Percentiles rank a stretch among this genome's conserved stretches.
phyloP scores from a whole-genome alignment of 1,284 basidiomycete genomes.

The Marasmius oreades region DNA sequence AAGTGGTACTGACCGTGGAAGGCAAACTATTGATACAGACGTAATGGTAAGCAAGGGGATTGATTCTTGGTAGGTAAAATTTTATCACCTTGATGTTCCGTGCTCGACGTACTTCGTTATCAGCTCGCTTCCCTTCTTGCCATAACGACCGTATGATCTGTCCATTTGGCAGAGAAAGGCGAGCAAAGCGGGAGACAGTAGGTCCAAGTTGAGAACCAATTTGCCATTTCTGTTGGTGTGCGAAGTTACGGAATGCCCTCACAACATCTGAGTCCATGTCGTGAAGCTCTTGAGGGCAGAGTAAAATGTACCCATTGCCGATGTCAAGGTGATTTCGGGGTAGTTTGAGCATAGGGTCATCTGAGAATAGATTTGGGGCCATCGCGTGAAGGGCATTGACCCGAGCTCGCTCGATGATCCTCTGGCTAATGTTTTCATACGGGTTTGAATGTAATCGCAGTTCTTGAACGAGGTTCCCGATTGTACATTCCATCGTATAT shows the following conservation, averaged over 20 bases:
- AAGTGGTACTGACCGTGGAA: neutral
- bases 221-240: neutral
- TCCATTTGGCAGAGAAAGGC: constrained; percentile 25
- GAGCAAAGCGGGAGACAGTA: constrained; percentile 21
- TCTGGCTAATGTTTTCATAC: constrained; percentile 11
- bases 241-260: neutral
- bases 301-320: neutral
- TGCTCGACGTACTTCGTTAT: constrained; percentile 16
- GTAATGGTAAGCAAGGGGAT: neutral
- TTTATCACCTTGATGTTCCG: constrained; percentile 24
- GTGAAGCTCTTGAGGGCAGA: neutral
- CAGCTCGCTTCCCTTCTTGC: constrained; percentile 17
- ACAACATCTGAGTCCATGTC: neutral
- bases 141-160: constrained; percentile 24
- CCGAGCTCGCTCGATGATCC: neutral
- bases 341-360: constrained; percentile 12
- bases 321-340: neutral
- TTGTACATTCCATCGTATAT: constrained; percentile 23
- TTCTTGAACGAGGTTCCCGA: constrained; percentile 21
- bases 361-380: too few relatives aligned
- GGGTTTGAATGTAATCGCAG: constrained; percentile 18
- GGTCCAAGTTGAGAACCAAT: neutral
- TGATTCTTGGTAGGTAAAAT: neutral
- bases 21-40: constrained; percentile 2
- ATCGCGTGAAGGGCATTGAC: constrained; percentile 19